Percentiles rank a stretch among this genome's conserved stretches.
These are phyloP conservation scores for Actinidia polygama DNA, from an alignment of 179 eudicot genomes.

Conservation along the genomic window DNA sequence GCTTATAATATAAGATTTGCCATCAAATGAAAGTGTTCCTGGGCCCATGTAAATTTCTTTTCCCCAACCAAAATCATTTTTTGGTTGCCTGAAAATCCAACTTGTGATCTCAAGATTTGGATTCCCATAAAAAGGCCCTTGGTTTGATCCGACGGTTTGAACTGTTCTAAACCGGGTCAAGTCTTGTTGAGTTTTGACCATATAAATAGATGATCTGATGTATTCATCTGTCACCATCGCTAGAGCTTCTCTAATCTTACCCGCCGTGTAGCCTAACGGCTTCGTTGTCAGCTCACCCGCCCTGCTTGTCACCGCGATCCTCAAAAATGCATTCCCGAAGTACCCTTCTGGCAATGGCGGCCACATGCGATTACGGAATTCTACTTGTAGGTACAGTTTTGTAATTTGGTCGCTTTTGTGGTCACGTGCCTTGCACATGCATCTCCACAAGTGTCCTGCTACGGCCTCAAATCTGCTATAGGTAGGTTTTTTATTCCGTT, in stretches of 20 bases:
- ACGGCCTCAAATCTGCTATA: slow-evolving; percentile 54
- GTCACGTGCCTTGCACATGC: slow-evolving; percentile 23
- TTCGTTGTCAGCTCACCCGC: slow-evolving; percentile 31
- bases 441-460: slow-evolving; percentile 32
- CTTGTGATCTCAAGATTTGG: slow-evolving; percentile 47
- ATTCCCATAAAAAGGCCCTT: slow-evolving; percentile 41
- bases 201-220: slow-evolving; percentile 35
- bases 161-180: slow-evolving; percentile 31
- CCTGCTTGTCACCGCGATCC: slow-evolving; percentile 26
- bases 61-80: slow-evolving; percentile 30
- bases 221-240: slow-evolving; percentile 40
- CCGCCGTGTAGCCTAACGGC: slow-evolving; percentile 39
- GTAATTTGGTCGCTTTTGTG: slow-evolving; percentile 15
- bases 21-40: slow-evolving; percentile 20
- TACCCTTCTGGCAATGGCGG: slow-evolving; percentile 43
- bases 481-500: neutral
- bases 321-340: slow-evolving; percentile 48
- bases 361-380: slow-evolving; percentile 33
- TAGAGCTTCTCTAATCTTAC: slow-evolving; percentile 44
- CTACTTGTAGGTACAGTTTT: slow-evolving; percentile 34
- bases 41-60: slow-evolving; percentile 26
- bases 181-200: slow-evolving; percentile 25
- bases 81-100: slow-evolving; percentile 11
- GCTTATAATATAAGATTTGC: slow-evolving; percentile 10
- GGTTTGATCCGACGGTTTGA: slow-evolving; percentile 25